A percentile compares a stretch with the other conserved stretches of the same genome.
Conservation (phyloP, 148 eudicot species). For the Polygonum aviculare region DNA sequence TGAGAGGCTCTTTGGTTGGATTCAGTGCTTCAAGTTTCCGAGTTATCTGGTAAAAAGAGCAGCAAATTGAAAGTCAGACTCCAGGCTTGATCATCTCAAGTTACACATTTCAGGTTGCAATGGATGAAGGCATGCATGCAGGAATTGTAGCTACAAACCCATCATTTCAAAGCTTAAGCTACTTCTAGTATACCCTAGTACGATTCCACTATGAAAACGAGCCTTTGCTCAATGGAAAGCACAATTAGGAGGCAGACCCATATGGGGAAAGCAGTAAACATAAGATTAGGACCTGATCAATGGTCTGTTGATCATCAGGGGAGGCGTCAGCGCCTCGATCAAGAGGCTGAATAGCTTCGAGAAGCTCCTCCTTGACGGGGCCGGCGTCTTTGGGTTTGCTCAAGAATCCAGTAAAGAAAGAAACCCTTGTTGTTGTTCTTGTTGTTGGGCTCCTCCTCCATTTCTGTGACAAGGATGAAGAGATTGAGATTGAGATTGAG, state of each 20-base stretch:
- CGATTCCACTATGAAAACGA: no score
- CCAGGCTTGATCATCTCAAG: no score
- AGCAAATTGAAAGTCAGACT: conserved; percentile 11
- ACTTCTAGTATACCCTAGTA: neutral
- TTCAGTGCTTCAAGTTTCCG: conserved; percentile 74
- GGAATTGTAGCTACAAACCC: no score
- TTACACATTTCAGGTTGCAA: no score
- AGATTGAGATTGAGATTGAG: neutral
- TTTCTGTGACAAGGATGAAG: neutral
- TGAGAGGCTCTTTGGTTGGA: conserved; percentile 75
- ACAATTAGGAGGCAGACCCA: neutral
- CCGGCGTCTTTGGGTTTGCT: conserved; percentile 39
- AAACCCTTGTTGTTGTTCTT: conserved; percentile 24
- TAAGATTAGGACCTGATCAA: conserved; percentile 38
- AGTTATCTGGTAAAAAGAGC: conserved; percentile 35
- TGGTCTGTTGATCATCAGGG: conserved; percentile 48
- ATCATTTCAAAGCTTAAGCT: neutral
- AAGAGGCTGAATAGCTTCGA: conserved; percentile 55
- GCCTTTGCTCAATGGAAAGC: neutral
- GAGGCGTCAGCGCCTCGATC: conserved; percentile 74
- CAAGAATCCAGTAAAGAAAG: conserved; percentile 53
- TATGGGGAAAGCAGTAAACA: neutral
- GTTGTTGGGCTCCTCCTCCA: conserved; percentile 5
- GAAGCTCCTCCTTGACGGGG: conserved; percentile 53
- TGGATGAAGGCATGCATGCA: no score